A percentile compares a stretch with the other conserved stretches of the same genome.
Conservation (phyloP, 768 basidiomycete species). For the Xerocomus potaroensis region DNA sequence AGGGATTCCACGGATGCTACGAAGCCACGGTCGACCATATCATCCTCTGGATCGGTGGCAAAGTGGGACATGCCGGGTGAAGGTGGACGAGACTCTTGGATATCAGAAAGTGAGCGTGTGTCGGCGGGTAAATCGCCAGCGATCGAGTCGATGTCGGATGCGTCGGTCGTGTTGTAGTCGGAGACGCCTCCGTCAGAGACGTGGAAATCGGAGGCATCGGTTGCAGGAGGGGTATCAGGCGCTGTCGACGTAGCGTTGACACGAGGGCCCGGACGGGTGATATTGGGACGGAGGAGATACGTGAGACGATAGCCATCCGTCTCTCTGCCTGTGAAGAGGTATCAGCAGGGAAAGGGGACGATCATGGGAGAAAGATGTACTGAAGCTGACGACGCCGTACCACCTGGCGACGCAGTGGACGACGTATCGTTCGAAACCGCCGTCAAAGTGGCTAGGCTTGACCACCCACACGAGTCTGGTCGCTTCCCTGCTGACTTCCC, state of each 20-base stretch:
- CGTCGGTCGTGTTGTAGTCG: conserved; percentile 28
- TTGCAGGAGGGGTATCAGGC: conserved; percentile 69
- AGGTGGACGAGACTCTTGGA: conserved; percentile 28
- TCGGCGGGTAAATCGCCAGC: conserved; percentile 8
- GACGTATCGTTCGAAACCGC: conserved; percentile 74
- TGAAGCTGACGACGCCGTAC: conserved; percentile 77
- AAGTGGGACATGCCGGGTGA: conserved; percentile 29
- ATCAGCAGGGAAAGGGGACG: conserved; percentile 1
- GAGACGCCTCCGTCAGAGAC: conserved; percentile 44
- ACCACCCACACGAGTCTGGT: conserved; percentile 72
- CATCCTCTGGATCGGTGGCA: conserved; percentile 29
- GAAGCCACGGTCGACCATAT: conserved; percentile 29
- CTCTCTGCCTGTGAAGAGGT: conserved; percentile 37
- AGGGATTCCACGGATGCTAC: conserved; percentile 33
- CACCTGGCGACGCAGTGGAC: conserved; percentile 82
- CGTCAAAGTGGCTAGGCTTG: conserved; percentile 34
- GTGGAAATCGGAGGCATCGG: conserved; percentile 57
- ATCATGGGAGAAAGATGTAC: conserved; percentile 42
- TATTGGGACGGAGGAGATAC: conserved; percentile 76
- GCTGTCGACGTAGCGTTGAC: conserved; percentile 26
- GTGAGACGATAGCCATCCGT: conserved; percentile 58
- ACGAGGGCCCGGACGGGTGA: conserved; percentile 51
- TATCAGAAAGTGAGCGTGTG: conserved; percentile 20
- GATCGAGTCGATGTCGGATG: conserved; percentile 25
- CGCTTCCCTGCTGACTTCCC: conserved; percentile 65